Conservation (phyloP, 2,329 filamentous ascomycete species). For the Talaromyces marneffei region DNA sequence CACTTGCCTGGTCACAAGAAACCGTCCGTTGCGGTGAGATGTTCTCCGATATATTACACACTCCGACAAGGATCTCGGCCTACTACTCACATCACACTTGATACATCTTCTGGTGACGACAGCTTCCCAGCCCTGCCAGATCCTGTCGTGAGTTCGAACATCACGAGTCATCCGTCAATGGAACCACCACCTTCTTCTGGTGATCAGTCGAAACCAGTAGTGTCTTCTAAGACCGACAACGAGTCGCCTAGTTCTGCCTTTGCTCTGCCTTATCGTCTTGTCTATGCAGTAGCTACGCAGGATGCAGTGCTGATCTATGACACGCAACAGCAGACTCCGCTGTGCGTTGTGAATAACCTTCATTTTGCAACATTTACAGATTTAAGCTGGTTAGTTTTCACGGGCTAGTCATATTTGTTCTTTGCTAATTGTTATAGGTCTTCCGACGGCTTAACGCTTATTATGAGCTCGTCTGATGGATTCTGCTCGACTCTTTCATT, state of each 20-base stretch:
- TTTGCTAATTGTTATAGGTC: slow-evolving; percentile 51
- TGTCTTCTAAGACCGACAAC: slow-evolving; percentile 47
- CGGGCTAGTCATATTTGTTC: background rate
- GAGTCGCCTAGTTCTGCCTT: slow-evolving; percentile 57
- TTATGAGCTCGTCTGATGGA: slow-evolving; percentile 97
- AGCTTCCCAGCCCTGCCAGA: slow-evolving; percentile 79
- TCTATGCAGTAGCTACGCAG: slow-evolving; percentile 95
- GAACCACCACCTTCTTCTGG: slow-evolving; percentile 59
- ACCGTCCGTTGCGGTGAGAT: slow-evolving; percentile 90
- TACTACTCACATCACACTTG: slow-evolving; percentile 88
- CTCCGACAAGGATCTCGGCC: slow-evolving; percentile 61
- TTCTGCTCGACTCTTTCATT: slow-evolving; percentile 94
- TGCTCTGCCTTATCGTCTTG: slow-evolving; percentile 80
- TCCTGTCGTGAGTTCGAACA: slow-evolving; percentile 56
- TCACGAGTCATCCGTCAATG: slow-evolving; percentile 53
- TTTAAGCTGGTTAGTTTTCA: slow-evolving; percentile 71
- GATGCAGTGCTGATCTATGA: slow-evolving; percentile 94
- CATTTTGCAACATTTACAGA: slow-evolving; percentile 98
- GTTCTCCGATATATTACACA: slow-evolving; percentile 84
- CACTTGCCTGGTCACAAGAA: slow-evolving; percentile 97
- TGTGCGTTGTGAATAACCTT: slow-evolving; percentile 92
- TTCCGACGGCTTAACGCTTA: slow-evolving; percentile 66
- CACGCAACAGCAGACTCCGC: slow-evolving; percentile 88
- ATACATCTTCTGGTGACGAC: slow-evolving; percentile 83
- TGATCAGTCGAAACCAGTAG: slow-evolving; percentile 49